A percentile compares a stretch with the other conserved stretches of the same genome.
Evolutionary conservation across 1,139 yeast genomes (phyloP).

Genomic region (Insectozyma bohioensis): DNA sequence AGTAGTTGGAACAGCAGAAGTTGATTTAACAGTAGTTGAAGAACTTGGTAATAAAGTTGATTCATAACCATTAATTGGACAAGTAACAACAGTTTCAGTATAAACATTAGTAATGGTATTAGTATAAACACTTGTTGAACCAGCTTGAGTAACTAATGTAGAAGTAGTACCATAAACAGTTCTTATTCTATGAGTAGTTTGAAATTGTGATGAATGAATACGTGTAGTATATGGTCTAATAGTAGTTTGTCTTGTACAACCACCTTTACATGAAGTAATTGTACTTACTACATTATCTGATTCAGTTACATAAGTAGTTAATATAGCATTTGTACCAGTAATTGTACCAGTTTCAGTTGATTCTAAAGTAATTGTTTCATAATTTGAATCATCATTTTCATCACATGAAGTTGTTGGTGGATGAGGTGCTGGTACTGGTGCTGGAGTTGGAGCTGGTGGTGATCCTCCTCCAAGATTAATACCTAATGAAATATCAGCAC

Average conservation of each 20-base stretch:
- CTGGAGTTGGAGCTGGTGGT: neutral
- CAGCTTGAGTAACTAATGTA: slow-evolving; percentile 2
- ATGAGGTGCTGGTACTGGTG: no score
- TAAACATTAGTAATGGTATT: slow-evolving; percentile 3
- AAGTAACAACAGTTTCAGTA: slow-evolving; percentile 7
- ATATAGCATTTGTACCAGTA: slow-evolving; percentile 3
- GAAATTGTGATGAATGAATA: slow-evolving; percentile 1
- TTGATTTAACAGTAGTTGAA: neutral
- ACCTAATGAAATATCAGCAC: no score
- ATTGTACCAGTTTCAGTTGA: slow-evolving; percentile 1
- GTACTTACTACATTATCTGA: slow-evolving; percentile 2
- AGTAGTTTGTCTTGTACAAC: slow-evolving; percentile 4
- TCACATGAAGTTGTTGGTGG: neutral
- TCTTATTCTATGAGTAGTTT: slow-evolving; percentile 2
- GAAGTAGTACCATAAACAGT: slow-evolving; percentile 1
- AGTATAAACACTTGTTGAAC: slow-evolving; percentile 4
- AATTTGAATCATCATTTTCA: neutral
- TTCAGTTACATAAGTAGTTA: slow-evolving; percentile 1
- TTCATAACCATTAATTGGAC: slow-evolving; percentile 8
- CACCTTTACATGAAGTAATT: slow-evolving; percentile 2
- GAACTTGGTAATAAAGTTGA: slow-evolving; percentile 5
- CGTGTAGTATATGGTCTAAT: slow-evolving; percentile 1
- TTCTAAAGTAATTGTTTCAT: slow-evolving; percentile 1
- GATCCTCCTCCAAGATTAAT: no score
- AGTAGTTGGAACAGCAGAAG: neutral